phyloP scores from a whole-genome alignment of 352 stramenopile species.

The Aphanomyces cochlioides region DNA sequence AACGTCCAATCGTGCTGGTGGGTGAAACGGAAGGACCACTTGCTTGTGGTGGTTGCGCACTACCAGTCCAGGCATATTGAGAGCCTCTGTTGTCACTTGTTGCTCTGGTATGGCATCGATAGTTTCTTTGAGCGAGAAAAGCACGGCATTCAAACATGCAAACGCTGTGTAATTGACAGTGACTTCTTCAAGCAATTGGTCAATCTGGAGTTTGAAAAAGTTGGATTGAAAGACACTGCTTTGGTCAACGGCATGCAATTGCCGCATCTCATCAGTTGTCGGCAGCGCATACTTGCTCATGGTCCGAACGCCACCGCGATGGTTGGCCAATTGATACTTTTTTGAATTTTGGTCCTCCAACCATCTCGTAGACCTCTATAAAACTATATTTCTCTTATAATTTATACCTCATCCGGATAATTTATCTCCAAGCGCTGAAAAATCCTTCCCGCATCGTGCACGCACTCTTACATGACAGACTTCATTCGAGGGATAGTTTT shows the following conservation, averaged over 20 bases:
- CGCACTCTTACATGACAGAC: no score
- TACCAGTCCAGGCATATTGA: constrained; percentile 52
- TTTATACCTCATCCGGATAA: background rate
- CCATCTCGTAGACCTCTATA: constrained; percentile 9
- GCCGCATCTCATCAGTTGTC: constrained; percentile 71
- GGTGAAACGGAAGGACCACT: constrained; percentile 79
- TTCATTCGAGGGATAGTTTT: no score
- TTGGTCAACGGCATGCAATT: constrained; percentile 74
- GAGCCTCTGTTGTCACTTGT: constrained; percentile 68
- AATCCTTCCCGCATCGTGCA: no score
- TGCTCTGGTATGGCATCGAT: constrained; percentile 55
- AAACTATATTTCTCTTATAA: constrained; percentile 2
- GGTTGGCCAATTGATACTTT: constrained; percentile 10
- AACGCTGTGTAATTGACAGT: constrained; percentile 34
- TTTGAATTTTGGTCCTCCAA: constrained; percentile 1
- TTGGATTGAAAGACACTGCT: constrained; percentile 71
- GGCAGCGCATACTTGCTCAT: constrained; percentile 83
- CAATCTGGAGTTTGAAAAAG: constrained; percentile 82
- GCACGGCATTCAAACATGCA: constrained; percentile 53
- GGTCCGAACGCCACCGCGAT: background rate
- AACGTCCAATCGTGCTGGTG: constrained; percentile 69
- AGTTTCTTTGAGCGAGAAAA: constrained; percentile 80
- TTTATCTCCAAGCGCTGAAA: background rate
- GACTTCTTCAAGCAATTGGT: constrained; percentile 71
- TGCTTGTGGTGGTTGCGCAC: constrained; percentile 80